Conservation (phyloP, 1,284 basidiomycete genomes). For the Marasmius tenuissimus region DNA sequence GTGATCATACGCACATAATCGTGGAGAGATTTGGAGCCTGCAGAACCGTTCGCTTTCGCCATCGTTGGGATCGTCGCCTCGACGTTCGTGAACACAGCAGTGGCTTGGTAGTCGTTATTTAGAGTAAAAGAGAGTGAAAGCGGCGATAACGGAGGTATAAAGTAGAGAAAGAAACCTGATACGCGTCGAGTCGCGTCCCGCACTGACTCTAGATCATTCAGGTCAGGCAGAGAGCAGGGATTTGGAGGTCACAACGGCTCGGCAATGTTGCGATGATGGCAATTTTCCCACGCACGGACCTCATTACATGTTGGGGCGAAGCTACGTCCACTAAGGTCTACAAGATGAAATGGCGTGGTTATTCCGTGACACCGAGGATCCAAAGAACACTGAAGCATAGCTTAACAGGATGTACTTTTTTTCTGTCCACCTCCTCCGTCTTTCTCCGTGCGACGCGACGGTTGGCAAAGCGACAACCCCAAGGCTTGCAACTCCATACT, state of each 20-base stretch:
- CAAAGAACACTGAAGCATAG: too few relatives aligned
- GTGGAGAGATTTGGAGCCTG: slow-evolving; percentile 51
- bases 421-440: too few relatives aligned
- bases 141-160: slow-evolving; percentile 15
- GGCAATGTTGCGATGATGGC: background rate
- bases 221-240: slow-evolving; percentile 8
- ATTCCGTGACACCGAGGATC: too few relatives aligned
- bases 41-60: slow-evolving; percentile 36
- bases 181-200: slow-evolving; percentile 34
- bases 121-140: slow-evolving; percentile 8
- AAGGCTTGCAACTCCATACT: too few relatives aligned
- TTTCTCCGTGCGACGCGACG: too few relatives aligned
- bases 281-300: too few relatives aligned
- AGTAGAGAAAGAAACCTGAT: slow-evolving; percentile 2
- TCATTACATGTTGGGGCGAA: too few relatives aligned
- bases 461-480: too few relatives aligned
- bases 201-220: slow-evolving; percentile 28
- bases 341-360: background rate
- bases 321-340: background rate
- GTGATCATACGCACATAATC: slow-evolving; percentile 50
- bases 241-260: background rate
- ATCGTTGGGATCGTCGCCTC: slow-evolving; percentile 41
- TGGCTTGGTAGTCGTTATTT: background rate
- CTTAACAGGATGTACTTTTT: too few relatives aligned
- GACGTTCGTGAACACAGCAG: slow-evolving; percentile 32